Base-by-base conservation (phyloP, 2,329 filamentous ascomycete species). In the Monilinia vaccinii-corymbosi region DNA sequence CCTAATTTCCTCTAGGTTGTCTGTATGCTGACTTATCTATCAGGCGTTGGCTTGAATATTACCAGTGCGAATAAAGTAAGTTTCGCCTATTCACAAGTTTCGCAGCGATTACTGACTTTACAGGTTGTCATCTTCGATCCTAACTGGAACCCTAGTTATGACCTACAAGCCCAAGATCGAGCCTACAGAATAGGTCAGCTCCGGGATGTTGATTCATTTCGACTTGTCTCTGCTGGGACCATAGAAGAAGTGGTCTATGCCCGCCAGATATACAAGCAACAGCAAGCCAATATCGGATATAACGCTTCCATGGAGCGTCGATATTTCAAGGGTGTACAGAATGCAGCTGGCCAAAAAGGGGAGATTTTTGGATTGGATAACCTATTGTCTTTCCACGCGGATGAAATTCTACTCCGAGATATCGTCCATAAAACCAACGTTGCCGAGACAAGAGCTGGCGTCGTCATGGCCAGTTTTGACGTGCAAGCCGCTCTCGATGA, bases 391-490 rank as follows among this genome's bases (percentile, higher is more conserved):
- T 97, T 90, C 64, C 85, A 91, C 64, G 83, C 84, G 51, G 83
- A 92, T 65, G 88, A 88, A 62, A 82, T 95, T 14, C 80, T 97
- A 16, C 80, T 97, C 6, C 83, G 89, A n/a, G 91, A 97, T 60
- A 97, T 99, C 66, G 91, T 99, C 68, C 96, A 97, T 77, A 96
- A 97, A 74, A 97, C 94, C 32, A 99, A 99, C 69, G 86, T 99
- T 56, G 94, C 94, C 4, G 94, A 99, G 75, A 90, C 90, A 46
- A 89, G 87, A 70, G 91, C 88, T 0, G 93, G 91, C 0, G 88
- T 97, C 11, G 81, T 83, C 32, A 84, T 97, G 34, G 79, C 86
- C n/a, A 86, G 89, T 58, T 80, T 96, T 21, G 84, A 95, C 62
- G 78, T 89, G 67, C 81, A 87, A 18, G 78, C 84, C 63, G 81